Base-by-base conservation (phyloP, 257 asterid species). In the Ocimum tenuiflorum region DNA sequence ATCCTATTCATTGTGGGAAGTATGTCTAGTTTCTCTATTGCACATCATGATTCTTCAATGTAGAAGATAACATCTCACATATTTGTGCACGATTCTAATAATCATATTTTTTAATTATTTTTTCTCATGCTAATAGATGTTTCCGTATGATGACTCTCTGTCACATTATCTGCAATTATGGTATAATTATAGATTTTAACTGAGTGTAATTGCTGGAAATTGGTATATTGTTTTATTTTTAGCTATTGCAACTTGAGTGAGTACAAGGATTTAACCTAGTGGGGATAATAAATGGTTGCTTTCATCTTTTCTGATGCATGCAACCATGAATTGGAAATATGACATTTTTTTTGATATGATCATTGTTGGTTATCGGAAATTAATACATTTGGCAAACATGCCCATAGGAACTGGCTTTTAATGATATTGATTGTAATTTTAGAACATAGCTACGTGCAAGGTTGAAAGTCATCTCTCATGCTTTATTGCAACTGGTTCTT, bases 401-500 rank as follows among this genome's bases (percentile, higher is more conserved):
- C 51, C 22, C 8, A 6, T 31, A n/a, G 53, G 15, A 70, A 41
- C 39, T 70, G 24, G 46, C 38, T 41, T 50, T 39, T 58, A 38
- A 13, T 42, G 39, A 70, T 63, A 6, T 50, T n/a, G 19, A 54
- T 8, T 58, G 69, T 47, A 52, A 20, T 69, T 48, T 49, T 63
- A 63, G n/a, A 50, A 45, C 29, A 55, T 42, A 61, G 42, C 4
- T 38, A 53, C 11, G 27, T 66, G 47, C 39, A 18, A 49, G 8
- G 43, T 42, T 59, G 64, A 36, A 17, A 46, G 15, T 8, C 41
- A 29, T 8, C 55, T n/a, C 47, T 20, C 31, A 39, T 61, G 61
- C 52, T 57, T 73, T 58, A 48, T 63, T 33, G 60, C 48, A 31
- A 65, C 39, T 71, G 43, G 23, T 41, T 60, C 45, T 65, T 50